Conservation (phyloP, 2,329 filamentous ascomycete species). For the Coniella lustricola region DNA sequence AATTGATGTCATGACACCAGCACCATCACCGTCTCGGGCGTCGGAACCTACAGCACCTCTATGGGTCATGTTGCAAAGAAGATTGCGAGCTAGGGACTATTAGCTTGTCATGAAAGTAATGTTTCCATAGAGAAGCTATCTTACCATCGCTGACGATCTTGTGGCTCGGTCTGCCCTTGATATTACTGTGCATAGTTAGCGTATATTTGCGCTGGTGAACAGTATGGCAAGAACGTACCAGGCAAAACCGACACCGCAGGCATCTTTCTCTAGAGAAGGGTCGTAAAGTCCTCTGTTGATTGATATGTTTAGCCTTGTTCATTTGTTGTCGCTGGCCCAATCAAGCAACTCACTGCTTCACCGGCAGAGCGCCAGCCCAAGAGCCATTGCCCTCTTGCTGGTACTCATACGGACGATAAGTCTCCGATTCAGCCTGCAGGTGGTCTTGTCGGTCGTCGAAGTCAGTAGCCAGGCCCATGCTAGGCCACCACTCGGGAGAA, state of each 20-base stretch:
- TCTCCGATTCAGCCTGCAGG: slow-evolving; percentile 51
- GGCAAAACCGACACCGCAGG: slow-evolving; percentile 97
- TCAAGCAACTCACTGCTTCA: slow-evolving; percentile 67
- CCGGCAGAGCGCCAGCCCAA: slow-evolving; percentile 89
- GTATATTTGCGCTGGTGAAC: neutral
- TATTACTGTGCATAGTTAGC: slow-evolving; percentile 56
- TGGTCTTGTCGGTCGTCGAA: slow-evolving; percentile 63
- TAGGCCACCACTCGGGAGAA: slow-evolving; percentile 45
- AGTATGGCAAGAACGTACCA: slow-evolving; percentile 56
- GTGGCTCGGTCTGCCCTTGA: slow-evolving; percentile 94
- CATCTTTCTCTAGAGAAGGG: slow-evolving; percentile 94
- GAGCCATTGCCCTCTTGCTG: slow-evolving; percentile 77
- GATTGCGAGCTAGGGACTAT: slow-evolving; percentile 61
- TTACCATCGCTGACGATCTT: slow-evolving; percentile 98
- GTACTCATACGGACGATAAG: slow-evolving; percentile 73
- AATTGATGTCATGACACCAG: slow-evolving; percentile 98
- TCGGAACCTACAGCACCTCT: slow-evolving; percentile 96
- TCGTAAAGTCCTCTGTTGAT: slow-evolving; percentile 73
- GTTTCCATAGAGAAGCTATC: slow-evolving; percentile 23
- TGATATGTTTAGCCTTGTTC: neutral
- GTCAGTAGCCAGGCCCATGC: slow-evolving; percentile 60
- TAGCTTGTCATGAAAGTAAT: neutral
- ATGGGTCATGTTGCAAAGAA: slow-evolving; percentile 99
- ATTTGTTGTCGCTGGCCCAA: neutral
- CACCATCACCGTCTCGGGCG: slow-evolving; percentile 94